Base-by-base conservation (phyloP, 1,284 basidiomycete species). In the Laetiporus sulphureus region DNA sequence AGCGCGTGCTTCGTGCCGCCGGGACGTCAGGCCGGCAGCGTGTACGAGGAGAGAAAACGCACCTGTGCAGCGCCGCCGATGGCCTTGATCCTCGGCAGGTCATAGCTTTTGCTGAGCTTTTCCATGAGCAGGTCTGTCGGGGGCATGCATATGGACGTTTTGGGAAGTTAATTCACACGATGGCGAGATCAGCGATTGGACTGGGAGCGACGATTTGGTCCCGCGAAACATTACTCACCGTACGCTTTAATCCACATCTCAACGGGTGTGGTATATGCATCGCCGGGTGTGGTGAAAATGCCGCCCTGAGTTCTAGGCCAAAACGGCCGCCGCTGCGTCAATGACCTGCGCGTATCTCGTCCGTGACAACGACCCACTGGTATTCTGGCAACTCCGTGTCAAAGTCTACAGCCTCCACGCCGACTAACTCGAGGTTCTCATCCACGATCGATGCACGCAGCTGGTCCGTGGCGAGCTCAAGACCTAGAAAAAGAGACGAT, bases 221-320 rank as follows among this genome's bases (percentile, higher is more conserved):
- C 72, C 72, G 71, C 62, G 53, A 58, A 55, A 52, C 45, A 44
- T 48, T 38, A 67, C 81, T 63, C 57, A 89, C 84, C 85, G 41
- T 91, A 73, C 8, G 73, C 83, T 61, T 85, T 85, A 40, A 88
- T 75, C 83, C 87, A 89, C 83, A 90, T 86, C 54, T 89, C 85
- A 25, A 89, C 74, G 1, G 87, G 86, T 3, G 83, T 85, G 23
- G 84, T 89, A 57, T 84, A 87, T 20, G 83, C 83, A 63, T 89
- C 85, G 24, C 85, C 85, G 3, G 83, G 82, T 0, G 84, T 85
- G 31, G 85, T 89, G 61, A 89, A 87, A 47, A 89, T 85, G 5
- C 86, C 87, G 32, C 85, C 83, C 50, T 84, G 81, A 1, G 86
- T 90, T 60, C 87, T 90, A 54, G 5, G 27, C 33, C 41, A 22